Percentiles rank a stretch among this genome's conserved stretches.
Evolutionary conservation across 2,329 filamentous ascomycete species (phyloP).

Genomic region (Aspergillus texensis): DNA sequence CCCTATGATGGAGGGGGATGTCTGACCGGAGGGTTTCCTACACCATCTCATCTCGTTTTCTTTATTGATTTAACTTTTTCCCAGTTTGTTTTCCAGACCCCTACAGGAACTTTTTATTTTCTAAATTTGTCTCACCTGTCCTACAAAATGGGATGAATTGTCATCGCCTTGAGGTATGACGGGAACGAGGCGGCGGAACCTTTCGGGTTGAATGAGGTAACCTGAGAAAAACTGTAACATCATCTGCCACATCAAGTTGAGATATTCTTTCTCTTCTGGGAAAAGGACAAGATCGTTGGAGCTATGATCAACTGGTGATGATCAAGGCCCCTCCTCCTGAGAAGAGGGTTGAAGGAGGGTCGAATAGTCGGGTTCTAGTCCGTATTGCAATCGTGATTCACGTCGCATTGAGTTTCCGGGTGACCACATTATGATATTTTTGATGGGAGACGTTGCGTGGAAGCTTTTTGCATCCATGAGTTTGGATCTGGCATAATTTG

Average conservation of each 20-base stretch:
- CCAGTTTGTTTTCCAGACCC: background rate
- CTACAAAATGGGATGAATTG: background rate
- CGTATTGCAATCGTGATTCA: background rate
- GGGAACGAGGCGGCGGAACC: slow-evolving; percentile 6
- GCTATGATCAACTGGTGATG: background rate
- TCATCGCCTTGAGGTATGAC: background rate
- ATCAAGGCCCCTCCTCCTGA: background rate
- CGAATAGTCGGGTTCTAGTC: background rate
- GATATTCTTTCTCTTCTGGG: background rate
- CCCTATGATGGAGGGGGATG: background rate
- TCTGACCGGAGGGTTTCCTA: background rate
- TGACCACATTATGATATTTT: background rate
- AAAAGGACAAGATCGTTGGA: no score
- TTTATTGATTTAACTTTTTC: background rate
- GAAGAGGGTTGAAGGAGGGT: background rate
- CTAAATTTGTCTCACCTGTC: slow-evolving; percentile 2
- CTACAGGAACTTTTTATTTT: background rate
- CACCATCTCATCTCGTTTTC: background rate
- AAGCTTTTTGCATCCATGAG: background rate
- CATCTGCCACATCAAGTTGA: background rate
- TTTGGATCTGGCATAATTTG: background rate
- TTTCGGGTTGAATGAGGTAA: slow-evolving; percentile 3
- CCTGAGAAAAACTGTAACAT: background rate
- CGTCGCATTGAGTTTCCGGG: background rate
- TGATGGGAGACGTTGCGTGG: background rate